Base-by-base conservation (phyloP, 495 filamentous ascomycete genomes). In the Podospora pseudocomata region DNA sequence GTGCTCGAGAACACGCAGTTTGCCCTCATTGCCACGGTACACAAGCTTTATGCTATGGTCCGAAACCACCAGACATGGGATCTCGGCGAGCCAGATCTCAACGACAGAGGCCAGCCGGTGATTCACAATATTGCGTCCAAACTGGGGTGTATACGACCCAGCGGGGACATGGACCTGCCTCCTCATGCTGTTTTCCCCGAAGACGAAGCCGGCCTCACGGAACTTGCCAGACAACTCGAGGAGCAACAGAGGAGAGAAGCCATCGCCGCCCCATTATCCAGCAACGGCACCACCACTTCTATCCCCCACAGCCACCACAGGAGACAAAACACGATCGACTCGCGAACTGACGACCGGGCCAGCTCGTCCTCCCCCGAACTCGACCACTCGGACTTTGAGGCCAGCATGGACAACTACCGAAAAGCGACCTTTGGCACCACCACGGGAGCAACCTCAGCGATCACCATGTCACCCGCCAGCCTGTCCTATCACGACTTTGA, bases 1-100 rank as follows among this genome's bases (percentile, higher is more conserved):
- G 84, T 87, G 60, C 68, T 87, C 5, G 85, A 87, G 65, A 86
- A 86, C 69, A 85, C 84, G 2, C 84, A 86, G 70, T 86, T 85
- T 68, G 84, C 81, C 39, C 76, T 87, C 60, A 83, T 85, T 49
- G 81, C 83, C 23, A 86, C 85, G 19, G 84, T 87, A 1, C 84
- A 86, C 71, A 87, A 86, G 73, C 80, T 87, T 53, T 87, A 87
- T 72, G 75, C 79, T 27, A 87, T 87, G 85, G 79, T 87, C 20
- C 81, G 84, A 68, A 85, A 79, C 65, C 73, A 76, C n/a, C 82
- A 86, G 68, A 65, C 76, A 3, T 87, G 85, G 85, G 83, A 84
- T 11, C 71, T 86, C 9, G 84, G 83, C 28, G 85, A 87, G 68
- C 84, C 84, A 3, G 83, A 85, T 55, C 72, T 87, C 57, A 87